phyloP scores from a whole-genome alignment of 1,284 basidiomycete species.

The Ganoderma sinense region DNA sequence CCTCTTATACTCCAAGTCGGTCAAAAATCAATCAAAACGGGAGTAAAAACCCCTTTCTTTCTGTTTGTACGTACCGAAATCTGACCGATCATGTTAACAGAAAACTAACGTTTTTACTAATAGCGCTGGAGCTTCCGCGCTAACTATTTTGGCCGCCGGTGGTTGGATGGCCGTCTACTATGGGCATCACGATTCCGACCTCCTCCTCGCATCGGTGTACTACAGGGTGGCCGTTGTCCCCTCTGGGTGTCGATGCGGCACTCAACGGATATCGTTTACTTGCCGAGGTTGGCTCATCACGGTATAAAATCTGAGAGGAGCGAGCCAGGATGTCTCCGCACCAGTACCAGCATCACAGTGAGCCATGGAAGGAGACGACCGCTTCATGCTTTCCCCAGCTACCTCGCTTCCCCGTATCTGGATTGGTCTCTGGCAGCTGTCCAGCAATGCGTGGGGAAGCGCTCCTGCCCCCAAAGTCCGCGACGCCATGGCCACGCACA shows the following conservation, averaged over 20 bases:
- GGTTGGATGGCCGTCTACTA: constrained; percentile 3
- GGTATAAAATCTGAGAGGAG: constrained; percentile 17
- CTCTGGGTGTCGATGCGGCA: constrained; percentile 10
- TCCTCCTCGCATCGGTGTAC: constrained; percentile 26
- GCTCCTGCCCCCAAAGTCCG: constrained; percentile 68
- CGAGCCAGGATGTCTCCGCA: neutral
- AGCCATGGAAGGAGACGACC: constrained; percentile 20
- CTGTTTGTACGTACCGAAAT: constrained; percentile 4
- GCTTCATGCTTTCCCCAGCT: constrained; percentile 24
- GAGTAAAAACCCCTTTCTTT: constrained; percentile 1
- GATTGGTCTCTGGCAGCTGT: constrained; percentile 75
- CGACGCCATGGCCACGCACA: constrained; percentile 67
- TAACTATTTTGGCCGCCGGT: constrained; percentile 5
- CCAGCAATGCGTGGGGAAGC: constrained; percentile 81
- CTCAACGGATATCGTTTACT: constrained; percentile 25
- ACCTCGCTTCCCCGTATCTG: constrained; percentile 30
- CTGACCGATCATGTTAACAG: constrained; percentile 13
- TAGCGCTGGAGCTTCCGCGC: constrained; percentile 6
- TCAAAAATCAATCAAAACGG: constrained; percentile 11
- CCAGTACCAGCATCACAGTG: constrained; percentile 1
- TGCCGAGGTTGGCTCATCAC: constrained; percentile 14
- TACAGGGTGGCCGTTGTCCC: constrained; percentile 19
- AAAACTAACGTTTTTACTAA: constrained; percentile 2
- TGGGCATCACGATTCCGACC: constrained; percentile 13
- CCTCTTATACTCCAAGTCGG: constrained; percentile 24